Percentiles rank a stretch among this genome's conserved stretches.
Conservation (phyloP, 345 rosid species). For the Raphanus sativus region DNA sequence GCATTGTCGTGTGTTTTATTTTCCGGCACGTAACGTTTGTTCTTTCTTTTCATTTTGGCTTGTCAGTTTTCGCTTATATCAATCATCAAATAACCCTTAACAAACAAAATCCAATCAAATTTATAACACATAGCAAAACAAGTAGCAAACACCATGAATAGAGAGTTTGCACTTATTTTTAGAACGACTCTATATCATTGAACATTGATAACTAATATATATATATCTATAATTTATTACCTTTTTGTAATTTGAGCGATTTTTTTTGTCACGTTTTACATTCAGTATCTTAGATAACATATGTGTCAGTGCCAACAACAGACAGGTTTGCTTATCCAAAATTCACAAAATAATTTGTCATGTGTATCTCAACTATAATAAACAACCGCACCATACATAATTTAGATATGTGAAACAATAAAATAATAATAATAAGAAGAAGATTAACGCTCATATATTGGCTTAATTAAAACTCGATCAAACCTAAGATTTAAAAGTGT, state of each 20-base stretch:
- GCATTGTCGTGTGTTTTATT: neutral
- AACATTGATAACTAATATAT: neutral
- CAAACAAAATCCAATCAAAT: neutral
- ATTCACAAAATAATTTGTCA: neutral
- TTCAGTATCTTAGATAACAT: neutral
- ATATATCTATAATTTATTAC: too few relatives aligned
- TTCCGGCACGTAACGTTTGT: neutral
- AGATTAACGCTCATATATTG: neutral
- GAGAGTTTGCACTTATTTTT: neutral
- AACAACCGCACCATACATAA: neutral
- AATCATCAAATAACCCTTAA: neutral
- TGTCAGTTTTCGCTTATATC: neutral
- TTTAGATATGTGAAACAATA: neutral
- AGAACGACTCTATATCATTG: neutral
- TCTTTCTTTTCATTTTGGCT: neutral
- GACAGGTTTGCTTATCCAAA: neutral
- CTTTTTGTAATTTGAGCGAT: neutral
- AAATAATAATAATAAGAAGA: neutral
- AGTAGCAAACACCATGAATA: constrained; percentile 5
- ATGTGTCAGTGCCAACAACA: neutral
- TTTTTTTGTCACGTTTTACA: neutral
- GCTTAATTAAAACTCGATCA: neutral
- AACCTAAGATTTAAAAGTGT: neutral
- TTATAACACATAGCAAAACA: neutral
- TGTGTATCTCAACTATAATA: neutral